Base-by-base conservation (phyloP, 768 basidiomycete species). In the Crucibulum laeve region DNA sequence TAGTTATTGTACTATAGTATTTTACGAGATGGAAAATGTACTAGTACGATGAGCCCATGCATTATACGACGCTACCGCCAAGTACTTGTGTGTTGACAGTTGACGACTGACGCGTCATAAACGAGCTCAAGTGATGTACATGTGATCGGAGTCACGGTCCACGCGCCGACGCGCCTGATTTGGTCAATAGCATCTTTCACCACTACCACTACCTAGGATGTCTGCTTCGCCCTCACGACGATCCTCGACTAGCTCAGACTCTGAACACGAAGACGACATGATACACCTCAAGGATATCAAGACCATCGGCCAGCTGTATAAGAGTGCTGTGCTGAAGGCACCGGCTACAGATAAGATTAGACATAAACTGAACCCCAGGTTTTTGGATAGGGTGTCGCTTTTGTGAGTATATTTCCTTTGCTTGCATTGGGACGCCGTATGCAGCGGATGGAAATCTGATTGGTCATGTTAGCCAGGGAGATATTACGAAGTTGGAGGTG, bases 401-500 rank as follows among this genome's bases (percentile, higher is more conserved):
- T 75, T 71, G 87, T 89, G 56, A 68, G 84, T 68, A 10, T 25
- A 42, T 19, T 25, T 47, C 25, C 5, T 23, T 26, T 17, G 37
- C 15, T 33, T 50, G 13, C 25, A 23, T 19, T 41, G 21, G 30
- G 35, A 35, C 10, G 19, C 39, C 26, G 14, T 14, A 22, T 32
- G 32, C 32, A 22, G 19, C 13, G 7, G 28, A 32, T n/a, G 24
- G 28, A 5, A 25, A 39, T 35, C 34, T 39, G 46, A 34, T 34
- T 42, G 26, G 38, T n/a, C 17, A 46, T 42, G 14, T 38, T 53
- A 90, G 89, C 53, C 80, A 86, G 55, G 87, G 86, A 19, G 84
- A 91, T 60, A 90, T 92, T 44, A 91, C 89, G 2, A 66, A 69
- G 44, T 57, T 91, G 17, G 70, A 80, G 40, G 64, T 86, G 8